A percentile compares a stretch with the other conserved stretches of the same genome.
Evolutionary conservation across 2,329 filamentous ascomycete species (phyloP).

Genomic region (Tolypocladium guangdongense): DNA sequence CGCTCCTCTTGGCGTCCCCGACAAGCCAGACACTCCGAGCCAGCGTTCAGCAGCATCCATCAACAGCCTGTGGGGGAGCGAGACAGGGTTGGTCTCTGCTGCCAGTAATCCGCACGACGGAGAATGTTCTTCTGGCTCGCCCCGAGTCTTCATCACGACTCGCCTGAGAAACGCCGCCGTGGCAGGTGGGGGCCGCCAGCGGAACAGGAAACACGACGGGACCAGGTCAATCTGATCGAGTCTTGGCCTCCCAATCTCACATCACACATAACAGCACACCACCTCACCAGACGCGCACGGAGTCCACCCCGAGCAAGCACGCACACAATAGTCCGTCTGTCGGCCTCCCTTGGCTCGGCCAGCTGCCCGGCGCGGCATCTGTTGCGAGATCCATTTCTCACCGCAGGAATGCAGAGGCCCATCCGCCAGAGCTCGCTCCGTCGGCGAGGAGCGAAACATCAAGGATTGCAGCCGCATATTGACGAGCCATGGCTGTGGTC

Average conservation of each 20-base stretch:
- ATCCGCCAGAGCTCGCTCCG: neutral
- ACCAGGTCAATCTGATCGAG: neutral
- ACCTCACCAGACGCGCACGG: neutral
- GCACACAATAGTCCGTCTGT: neutral
- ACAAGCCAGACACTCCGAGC: neutral
- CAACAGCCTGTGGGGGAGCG: neutral
- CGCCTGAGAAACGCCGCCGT: neutral
- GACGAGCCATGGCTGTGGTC: neutral
- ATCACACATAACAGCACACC: neutral
- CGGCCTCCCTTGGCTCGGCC: neutral
- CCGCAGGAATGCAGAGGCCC: neutral
- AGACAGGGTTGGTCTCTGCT: neutral
- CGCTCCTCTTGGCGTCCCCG: too few species aligned
- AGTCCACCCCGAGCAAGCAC: neutral
- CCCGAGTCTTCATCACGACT: neutral
- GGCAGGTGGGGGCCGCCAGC: neutral
- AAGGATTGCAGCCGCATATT: neutral
- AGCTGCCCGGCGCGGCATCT: neutral
- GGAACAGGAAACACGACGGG: neutral
- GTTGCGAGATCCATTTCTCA: neutral
- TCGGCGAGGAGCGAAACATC: neutral
- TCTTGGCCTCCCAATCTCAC: neutral
- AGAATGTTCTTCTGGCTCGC: neutral
- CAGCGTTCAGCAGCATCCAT: neutral
- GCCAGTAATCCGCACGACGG: neutral